Conservation (phyloP, 345 rosid species). For the Aquilaria sinensis region DNA sequence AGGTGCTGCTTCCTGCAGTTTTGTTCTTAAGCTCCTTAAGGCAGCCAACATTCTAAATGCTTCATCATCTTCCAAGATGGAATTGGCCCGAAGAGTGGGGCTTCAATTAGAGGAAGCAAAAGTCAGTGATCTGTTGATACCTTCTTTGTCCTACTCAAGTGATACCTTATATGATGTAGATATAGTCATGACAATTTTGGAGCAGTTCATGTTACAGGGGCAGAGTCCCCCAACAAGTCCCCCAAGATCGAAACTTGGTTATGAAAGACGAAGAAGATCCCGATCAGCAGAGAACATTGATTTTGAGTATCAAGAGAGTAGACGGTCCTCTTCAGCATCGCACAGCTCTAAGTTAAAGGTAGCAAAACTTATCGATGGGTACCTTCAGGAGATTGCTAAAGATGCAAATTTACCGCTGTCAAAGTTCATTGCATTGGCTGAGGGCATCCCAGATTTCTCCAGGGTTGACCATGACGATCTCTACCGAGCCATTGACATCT, state of each 20-base stretch:
- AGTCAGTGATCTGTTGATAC: slow-evolving; percentile 71
- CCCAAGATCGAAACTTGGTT: slow-evolving; percentile 56
- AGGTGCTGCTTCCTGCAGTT: slow-evolving; percentile 73
- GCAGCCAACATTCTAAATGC: slow-evolving; percentile 72
- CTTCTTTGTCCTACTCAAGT: slow-evolving; percentile 39
- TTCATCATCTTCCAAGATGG: slow-evolving; percentile 65
- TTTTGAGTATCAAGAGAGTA: slow-evolving; percentile 77
- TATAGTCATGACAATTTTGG: slow-evolving; percentile 62
- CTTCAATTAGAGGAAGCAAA: slow-evolving; percentile 92
- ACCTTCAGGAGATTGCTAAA: slow-evolving; percentile 71
- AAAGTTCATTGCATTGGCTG: slow-evolving; percentile 74
- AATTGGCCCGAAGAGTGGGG: slow-evolving; percentile 71
- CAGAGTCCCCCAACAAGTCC: slow-evolving; percentile 98
- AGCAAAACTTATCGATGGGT: slow-evolving; percentile 88
- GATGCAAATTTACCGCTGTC: slow-evolving; percentile 73
- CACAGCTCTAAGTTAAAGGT: slow-evolving; percentile 94
- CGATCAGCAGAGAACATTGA: slow-evolving; percentile 87
- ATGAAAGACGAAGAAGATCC: slow-evolving; percentile 82
- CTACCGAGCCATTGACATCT: slow-evolving; percentile 89
- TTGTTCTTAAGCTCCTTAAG: slow-evolving; percentile 82
- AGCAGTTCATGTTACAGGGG: slow-evolving; percentile 81
- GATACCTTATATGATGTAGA: slow-evolving; percentile 68
- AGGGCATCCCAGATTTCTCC: slow-evolving; percentile 75
- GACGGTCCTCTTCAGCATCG: slow-evolving; percentile 95
- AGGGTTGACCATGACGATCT: slow-evolving; percentile 90